Base-by-base conservation (phyloP, 345 rosid genomes). In the Rubroshorea leprosula region DNA sequence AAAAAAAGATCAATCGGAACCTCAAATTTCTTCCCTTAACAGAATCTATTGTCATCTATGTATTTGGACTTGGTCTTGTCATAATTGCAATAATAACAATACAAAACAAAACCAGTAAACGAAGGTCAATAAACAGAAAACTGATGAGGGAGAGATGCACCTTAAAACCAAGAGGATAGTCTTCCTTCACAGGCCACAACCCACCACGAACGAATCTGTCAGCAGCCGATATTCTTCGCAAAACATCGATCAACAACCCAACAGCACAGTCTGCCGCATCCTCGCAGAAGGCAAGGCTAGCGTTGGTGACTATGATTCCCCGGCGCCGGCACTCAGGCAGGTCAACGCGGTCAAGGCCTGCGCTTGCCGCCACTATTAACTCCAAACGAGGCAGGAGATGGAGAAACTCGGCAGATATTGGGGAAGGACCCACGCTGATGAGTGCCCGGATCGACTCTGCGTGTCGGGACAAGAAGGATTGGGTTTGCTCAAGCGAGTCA, bases 201-300 rank as follows among this genome's bases (percentile, higher is more conserved):
- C 74, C 62, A 12, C 17, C 22, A 31, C 72, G 72, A 46, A 62
- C 72, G 57, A 51, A 70, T 17, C 78, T 68, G 44, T 71, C 56
- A 3, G 63, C 59, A 0, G 68, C 69, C 21, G 78, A 74, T 2
- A 74, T 23, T 23, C 62, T 55, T 63, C 76, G 38, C 44, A 71
- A 23, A 44, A 74, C 72, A 35, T 68, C 79, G 25, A 77, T 62
- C 54, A 77, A 48, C 53, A 77, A 51, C 26, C 47, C 72, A 22
- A 74, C 60, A 4, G 70, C 79, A 53, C 51, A 74, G 62, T 77
- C 79, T 3, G 82, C 82, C 31, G 11, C 67, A 27, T 74, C 79
- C 70, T 71, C 76, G 20, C 65, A 52, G 62, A 74, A 74, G 41
- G 74, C 70, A 48, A 57, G 2, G n/a, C 76, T 66, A 21, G 74